Base-by-base conservation (phyloP, 2,329 filamentous ascomycete species). In the Blumeriella jaapii region DNA sequence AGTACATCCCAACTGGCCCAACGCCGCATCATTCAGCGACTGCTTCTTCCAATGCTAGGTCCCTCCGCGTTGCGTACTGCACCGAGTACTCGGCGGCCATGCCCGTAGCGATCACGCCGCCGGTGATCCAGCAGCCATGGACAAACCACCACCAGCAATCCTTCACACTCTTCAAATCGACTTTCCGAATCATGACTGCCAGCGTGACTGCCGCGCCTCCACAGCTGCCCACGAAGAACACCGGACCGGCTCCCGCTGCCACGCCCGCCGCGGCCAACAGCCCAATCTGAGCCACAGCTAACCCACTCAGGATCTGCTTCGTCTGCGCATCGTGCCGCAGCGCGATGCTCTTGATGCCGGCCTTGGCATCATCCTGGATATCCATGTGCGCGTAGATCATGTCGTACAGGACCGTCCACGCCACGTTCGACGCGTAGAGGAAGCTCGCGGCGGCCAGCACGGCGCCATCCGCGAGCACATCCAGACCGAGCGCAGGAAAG, bases 311-410 rank as follows among this genome's bases (percentile, higher is more conserved):
- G 6, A 93, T 75, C 34, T 74, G 62, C 59, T 91, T 93, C 1
- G 83, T 87, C 42, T 86, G 69, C 4, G 71, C 67, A 43, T 82
- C 78, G 48, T 93, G 83, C 55, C 80, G 79, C 24, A 93, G 63
- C 1, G 82, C 85, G 48, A 93, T 91, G 52, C 78, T 84, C 64
- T 89, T 93, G 61, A 93, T 91, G 6, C 85, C 86, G 0, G 79
- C 84, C 57, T 85, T 86, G 42, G 68, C 75, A 53, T 93, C 85
- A 49, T 93, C 84, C 52, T 78, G 78, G 56, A 89, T 80, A 51
- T 93, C 85, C 77, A 91, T 89, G 55, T 93, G 85, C 10, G 85
- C 85, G 57, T 93, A 93, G 19, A 93, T 85, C 74, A 91, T 93
- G 56, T 93, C 85, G 57, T 93, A 93, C 24, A 93, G 61, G 16